A percentile compares a stretch with the other conserved stretches of the same genome.
These are phyloP conservation scores for Rhodotorula toruloides DNA, from an alignment of 768 basidiomycete species.

Conservation along the genomic window DNA sequence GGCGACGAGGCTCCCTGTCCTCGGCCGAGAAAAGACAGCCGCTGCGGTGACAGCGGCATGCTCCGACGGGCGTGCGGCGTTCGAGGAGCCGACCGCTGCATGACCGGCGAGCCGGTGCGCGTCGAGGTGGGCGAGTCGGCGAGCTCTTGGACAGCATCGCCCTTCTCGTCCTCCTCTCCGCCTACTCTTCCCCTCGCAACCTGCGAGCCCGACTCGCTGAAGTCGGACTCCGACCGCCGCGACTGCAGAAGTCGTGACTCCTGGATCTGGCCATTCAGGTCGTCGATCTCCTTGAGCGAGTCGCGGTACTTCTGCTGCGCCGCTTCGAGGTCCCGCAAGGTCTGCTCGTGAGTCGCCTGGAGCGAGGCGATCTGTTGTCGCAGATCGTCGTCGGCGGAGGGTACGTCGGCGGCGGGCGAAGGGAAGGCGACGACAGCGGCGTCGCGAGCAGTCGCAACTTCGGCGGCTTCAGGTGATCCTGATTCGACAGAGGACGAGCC, in stretches of 20 bases:
- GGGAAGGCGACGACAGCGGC: conserved; percentile 18
- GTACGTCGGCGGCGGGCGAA: conserved; percentile 42
- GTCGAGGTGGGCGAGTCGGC: conserved; percentile 8
- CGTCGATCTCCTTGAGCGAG: conserved; percentile 84
- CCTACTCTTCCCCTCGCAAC: too few relatives aligned
- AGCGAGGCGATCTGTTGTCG: conserved; percentile 65
- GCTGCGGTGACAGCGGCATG: conserved; percentile 38
- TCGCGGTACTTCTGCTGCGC: conserved; percentile 79
- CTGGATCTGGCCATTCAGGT: conserved; percentile 81
- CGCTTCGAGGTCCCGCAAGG: conserved; percentile 69
- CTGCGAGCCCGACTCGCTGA: too few relatives aligned
- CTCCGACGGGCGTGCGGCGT: conserved; percentile 36
- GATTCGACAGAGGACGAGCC: conserved; percentile 33
- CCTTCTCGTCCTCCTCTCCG: conserved; percentile 8
- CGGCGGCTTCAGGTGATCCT: conserved; percentile 42
- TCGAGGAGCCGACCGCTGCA: conserved; percentile 19
- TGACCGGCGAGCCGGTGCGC: too few relatives aligned
- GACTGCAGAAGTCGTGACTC: conserved; percentile 61
- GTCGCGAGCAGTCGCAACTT: too few relatives aligned
- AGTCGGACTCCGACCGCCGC: neutral
- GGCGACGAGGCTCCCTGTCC: conserved; percentile 31
- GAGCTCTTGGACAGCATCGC: conserved; percentile 29
- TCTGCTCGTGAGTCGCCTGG: conserved; percentile 75
- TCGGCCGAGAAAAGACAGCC: conserved; percentile 43
- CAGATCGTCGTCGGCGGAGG: conserved; percentile 42